A percentile compares a stretch with the other conserved stretches of the same genome.
phyloP scores from a whole-genome alignment of 371 early-diverging fungal genomes.

The Amoeboaphelidium protococcarum region DNA sequence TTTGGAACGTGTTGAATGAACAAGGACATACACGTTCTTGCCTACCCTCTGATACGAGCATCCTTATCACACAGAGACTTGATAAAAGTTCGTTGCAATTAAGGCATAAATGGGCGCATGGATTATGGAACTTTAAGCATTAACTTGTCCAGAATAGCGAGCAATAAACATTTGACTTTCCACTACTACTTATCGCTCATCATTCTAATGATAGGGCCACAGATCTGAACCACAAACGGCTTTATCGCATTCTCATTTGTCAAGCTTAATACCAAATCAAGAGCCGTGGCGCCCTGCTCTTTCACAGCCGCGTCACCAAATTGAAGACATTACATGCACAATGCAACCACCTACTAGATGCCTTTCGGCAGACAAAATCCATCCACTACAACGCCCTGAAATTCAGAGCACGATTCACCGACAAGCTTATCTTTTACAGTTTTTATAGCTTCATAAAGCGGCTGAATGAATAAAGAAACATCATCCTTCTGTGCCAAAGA shows the following conservation, averaged over 20 bases:
- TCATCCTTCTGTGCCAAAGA: too few species aligned
- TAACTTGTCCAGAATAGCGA: constrained; percentile 45
- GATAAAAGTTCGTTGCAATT: constrained; percentile 85
- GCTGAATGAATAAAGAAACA: too few species aligned
- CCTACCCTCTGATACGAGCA: constrained; percentile 21
- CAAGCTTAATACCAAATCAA: neutral
- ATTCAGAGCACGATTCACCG: too few species aligned
- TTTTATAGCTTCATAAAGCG: too few species aligned
- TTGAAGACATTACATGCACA: neutral
- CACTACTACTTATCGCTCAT: constrained; percentile 79
- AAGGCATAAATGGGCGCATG: constrained; percentile 86
- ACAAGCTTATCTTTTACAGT: too few species aligned
- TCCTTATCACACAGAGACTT: constrained; percentile 56
- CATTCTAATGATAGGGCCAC: constrained; percentile 89
- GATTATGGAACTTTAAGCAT: constrained; percentile 52
- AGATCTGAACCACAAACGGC: constrained; percentile 75
- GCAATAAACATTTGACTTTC: constrained; percentile 66
- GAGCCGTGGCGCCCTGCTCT: neutral
- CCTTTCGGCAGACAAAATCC: too few species aligned
- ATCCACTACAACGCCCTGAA: too few species aligned
- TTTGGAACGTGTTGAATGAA: too few species aligned
- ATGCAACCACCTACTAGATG: too few species aligned
- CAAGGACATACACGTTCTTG: too few species aligned
- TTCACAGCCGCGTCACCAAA: neutral
- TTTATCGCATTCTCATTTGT: constrained; percentile 31